These are phyloP conservation scores for Gynandropsis gynandra DNA, from an alignment of 345 rosid genomes.

Conservation along the genomic window DNA sequence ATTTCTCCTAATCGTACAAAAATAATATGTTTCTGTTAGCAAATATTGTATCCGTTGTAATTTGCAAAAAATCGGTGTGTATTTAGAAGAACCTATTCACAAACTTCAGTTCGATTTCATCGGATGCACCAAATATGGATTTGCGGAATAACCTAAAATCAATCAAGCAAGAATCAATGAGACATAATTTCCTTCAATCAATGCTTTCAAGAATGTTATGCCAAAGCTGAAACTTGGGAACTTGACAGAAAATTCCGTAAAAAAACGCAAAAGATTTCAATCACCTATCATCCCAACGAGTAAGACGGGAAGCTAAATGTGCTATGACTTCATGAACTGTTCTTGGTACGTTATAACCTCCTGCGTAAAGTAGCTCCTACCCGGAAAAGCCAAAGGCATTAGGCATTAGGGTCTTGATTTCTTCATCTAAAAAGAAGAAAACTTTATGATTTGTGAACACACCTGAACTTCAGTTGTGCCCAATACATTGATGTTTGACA, in stretches of 20 bases:
- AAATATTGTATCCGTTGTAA: slow-evolving; percentile 4
- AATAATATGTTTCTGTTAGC: neutral
- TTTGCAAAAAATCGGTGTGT: neutral
- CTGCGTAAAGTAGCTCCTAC: slow-evolving; percentile 79
- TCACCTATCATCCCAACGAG: slow-evolving; percentile 97
- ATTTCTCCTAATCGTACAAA: slow-evolving; percentile 53
- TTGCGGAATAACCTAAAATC: slow-evolving; percentile 76
- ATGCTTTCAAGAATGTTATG: too few relatives aligned
- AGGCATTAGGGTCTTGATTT: neutral
- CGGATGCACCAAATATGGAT: slow-evolving; percentile 89
- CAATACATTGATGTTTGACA: slow-evolving; percentile 45
- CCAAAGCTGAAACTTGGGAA: too few relatives aligned
- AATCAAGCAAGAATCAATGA: slow-evolving; percentile 6
- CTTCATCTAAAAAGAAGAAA: slow-evolving; percentile 1
- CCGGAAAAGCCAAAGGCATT: slow-evolving; percentile 8
- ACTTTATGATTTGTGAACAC: slow-evolving; percentile 18
- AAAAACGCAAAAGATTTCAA: slow-evolving; percentile 11
- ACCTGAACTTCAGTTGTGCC: slow-evolving; percentile 97
- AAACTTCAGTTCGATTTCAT: slow-evolving; percentile 91
- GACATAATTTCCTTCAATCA: too few relatives aligned
- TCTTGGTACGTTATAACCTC: slow-evolving; percentile 75
- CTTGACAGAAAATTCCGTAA: too few relatives aligned
- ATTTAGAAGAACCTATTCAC: slow-evolving; percentile 60
- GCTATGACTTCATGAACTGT: slow-evolving; percentile 92
- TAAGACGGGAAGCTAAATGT: slow-evolving; percentile 63